Percentiles rank a stretch among this genome's conserved stretches.
phyloP scores from a whole-genome alignment of 352 stramenopile species.

The Blastocystis sp. region DNA sequence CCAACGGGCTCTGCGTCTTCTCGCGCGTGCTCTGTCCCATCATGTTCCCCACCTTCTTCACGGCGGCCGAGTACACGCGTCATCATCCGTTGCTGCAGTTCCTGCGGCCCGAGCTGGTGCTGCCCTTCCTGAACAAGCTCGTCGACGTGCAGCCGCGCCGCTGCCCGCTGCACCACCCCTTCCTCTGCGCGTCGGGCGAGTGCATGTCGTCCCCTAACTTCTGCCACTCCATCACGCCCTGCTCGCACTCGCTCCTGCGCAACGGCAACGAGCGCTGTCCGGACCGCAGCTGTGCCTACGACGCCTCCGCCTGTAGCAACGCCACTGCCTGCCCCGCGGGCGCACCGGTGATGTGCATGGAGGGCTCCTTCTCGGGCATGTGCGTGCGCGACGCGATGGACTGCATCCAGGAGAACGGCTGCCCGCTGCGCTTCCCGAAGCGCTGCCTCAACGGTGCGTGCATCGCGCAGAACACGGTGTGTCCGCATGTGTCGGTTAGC shows the following conservation, averaged over 20 bases:
- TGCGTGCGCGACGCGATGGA: not conserved
- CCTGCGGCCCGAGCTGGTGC: not conserved
- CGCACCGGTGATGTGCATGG: slow-evolving; percentile 7
- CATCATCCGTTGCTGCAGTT: slow-evolving; percentile 33
- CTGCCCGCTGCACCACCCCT: not conserved
- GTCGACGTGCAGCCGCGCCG: not conserved
- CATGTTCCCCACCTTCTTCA: not conserved
- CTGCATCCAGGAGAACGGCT: slow-evolving; percentile 34
- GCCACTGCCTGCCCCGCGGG: not conserved
- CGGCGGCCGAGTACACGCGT: not conserved
- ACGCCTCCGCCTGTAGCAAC: not conserved
- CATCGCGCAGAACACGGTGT: not conserved
- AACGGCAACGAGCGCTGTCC: slow-evolving; percentile 58
- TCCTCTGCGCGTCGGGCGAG: slow-evolving; percentile 39
- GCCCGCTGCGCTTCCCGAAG: not conserved
- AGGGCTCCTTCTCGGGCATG: slow-evolving; percentile 25
- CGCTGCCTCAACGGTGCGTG: slow-evolving; percentile 30
- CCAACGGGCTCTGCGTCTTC: slow-evolving; percentile 30
- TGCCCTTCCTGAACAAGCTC: slow-evolving; percentile 5
- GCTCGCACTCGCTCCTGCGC: not conserved
- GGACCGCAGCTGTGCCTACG: slow-evolving; percentile 6
- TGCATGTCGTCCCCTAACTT: slow-evolving; percentile 8
- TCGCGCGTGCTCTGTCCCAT: slow-evolving; percentile 20
- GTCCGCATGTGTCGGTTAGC: not conserved
- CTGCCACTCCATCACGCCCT: slow-evolving; percentile 33